Conservation (phyloP, 257 asterid species). For the Penstemon eatonii region DNA sequence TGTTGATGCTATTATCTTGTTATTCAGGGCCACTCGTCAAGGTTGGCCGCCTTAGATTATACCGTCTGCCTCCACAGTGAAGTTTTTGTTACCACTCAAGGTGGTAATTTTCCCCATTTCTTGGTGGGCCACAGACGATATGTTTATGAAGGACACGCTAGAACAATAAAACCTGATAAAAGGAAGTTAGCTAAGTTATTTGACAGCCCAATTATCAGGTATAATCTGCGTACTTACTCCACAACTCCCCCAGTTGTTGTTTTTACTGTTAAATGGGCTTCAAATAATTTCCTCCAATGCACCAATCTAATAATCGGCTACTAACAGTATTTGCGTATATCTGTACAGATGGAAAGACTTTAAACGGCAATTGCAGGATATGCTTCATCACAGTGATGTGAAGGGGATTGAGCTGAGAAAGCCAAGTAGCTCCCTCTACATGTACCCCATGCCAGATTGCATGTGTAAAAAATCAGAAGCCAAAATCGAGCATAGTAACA, state of each 20-base stretch:
- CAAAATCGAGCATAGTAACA: conserved; percentile 43
- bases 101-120: conserved; percentile 98
- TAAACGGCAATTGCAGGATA: conserved; percentile 72
- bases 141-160: conserved; percentile 81
- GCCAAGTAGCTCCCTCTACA: conserved; percentile 74
- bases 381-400: conserved; percentile 79
- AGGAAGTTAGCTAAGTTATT: conserved; percentile 82
- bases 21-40: conserved; percentile 85
- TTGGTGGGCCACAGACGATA: conserved; percentile 96
- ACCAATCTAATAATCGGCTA: neutral
- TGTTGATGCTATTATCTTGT: conserved; percentile 8
- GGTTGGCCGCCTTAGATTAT: conserved; percentile 96
- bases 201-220: conserved; percentile 81
- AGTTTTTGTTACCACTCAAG: conserved; percentile 91
- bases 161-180: conserved; percentile 89
- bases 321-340: neutral
- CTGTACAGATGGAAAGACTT: conserved; percentile 69
- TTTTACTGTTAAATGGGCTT: neutral
- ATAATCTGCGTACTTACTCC: neutral
- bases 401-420: conserved; percentile 83
- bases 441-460: conserved; percentile 94
- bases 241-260: neutral
- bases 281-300: too few relatives aligned
- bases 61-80: conserved; percentile 97
- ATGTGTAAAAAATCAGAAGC: conserved; percentile 67